A percentile compares a stretch with the other conserved stretches of the same genome.
Conservation (phyloP, 805 yeast genomes). For the Kodamaea neixiangensis region DNA sequence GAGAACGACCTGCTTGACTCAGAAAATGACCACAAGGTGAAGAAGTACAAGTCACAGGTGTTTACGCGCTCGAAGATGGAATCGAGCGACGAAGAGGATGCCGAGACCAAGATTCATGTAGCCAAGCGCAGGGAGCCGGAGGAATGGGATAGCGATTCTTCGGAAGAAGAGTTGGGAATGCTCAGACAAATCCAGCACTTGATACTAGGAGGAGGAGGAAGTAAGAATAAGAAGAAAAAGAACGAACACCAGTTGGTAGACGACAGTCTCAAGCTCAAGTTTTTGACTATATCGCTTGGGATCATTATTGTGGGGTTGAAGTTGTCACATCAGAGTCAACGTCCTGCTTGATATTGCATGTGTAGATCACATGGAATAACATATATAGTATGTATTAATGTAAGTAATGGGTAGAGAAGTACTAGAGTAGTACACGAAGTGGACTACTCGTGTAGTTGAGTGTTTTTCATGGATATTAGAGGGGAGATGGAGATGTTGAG, state of each 20-base stretch:
- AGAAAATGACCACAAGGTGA: slow-evolving; percentile 20
- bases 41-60: slow-evolving; percentile 41
- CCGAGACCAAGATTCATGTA: slow-evolving; percentile 9
- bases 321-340: slow-evolving; percentile 28
- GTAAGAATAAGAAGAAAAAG: slow-evolving; percentile 17
- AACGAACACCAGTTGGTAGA: slow-evolving; percentile 33
- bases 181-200: slow-evolving; percentile 38
- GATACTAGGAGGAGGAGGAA: slow-evolving; percentile 27
- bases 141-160: slow-evolving; percentile 11
- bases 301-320: slow-evolving; percentile 41
- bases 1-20: slow-evolving; percentile 12
- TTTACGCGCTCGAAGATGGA: slow-evolving; percentile 11
- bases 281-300: slow-evolving; percentile 44
- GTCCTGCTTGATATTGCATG: slow-evolving; percentile 2
- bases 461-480: no score
- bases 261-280: slow-evolving; percentile 43
- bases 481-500: no score
- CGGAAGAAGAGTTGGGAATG: slow-evolving; percentile 29
- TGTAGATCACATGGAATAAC: slow-evolving; percentile 4
- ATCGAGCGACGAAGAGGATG: slow-evolving; percentile 17
- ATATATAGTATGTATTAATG: neutral
- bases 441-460: neutral
- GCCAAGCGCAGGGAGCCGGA: slow-evolving; percentile 3
- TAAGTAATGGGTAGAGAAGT: no score
- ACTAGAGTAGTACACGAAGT: neutral